Percentiles rank a stretch among this genome's conserved stretches.
Evolutionary conservation across 2,329 filamentous ascomycete genomes (phyloP).

Genomic region (Rhynchosporium agropyri): DNA sequence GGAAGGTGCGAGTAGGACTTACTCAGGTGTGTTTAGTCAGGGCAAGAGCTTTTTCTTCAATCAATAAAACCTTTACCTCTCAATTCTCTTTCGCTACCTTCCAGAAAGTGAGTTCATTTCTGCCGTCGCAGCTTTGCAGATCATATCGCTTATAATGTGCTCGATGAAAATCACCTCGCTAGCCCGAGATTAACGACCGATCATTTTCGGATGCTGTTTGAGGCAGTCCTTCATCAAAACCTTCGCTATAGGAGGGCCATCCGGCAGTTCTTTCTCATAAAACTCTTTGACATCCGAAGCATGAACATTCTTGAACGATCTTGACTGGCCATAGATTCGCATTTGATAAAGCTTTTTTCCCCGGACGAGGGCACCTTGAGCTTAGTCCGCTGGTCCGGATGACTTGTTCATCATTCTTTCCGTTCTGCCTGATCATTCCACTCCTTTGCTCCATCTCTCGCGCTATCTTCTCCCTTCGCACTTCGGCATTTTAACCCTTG

Average conservation of each 20-base stretch:
- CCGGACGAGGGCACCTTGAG: conserved; percentile 19
- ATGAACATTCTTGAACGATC: conserved; percentile 23
- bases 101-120: conserved; percentile 21
- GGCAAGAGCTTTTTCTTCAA: too few relatives aligned
- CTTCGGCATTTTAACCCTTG: conserved; percentile 29
- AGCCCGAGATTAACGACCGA: conserved; percentile 8
- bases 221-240: conserved; percentile 23
- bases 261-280: conserved; percentile 22
- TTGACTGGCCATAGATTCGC: conserved; percentile 32
- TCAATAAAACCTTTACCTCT: too few relatives aligned
- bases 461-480: conserved; percentile 22
- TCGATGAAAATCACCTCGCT: conserved; percentile 11
- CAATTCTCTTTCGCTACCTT: neutral
- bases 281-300: conserved; percentile 27
- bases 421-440: conserved; percentile 28
- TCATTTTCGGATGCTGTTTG: conserved; percentile 31
- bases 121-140: conserved; percentile 20
- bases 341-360: conserved; percentile 7
- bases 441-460: conserved; percentile 22
- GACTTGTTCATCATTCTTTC: conserved; percentile 24
- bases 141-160: conserved; percentile 22
- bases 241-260: conserved; percentile 15
- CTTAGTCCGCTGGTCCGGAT: conserved; percentile 22
- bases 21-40: too few relatives aligned
- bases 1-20: too few relatives aligned